phyloP scores from a whole-genome alignment of 2,329 filamentous ascomycete species.

The Helicocarpus griseus region DNA sequence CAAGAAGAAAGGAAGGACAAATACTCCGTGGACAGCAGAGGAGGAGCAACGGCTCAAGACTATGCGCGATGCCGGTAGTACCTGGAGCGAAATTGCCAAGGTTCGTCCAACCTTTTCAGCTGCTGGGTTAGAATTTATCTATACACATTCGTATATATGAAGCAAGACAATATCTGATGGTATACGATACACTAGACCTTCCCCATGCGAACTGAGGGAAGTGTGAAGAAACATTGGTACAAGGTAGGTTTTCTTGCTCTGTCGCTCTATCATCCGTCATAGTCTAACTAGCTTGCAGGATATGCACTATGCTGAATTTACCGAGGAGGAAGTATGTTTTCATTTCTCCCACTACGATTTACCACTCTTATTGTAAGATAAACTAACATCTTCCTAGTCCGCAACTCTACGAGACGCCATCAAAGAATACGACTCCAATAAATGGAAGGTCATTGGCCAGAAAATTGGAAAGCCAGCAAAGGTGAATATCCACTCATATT shows the following conservation, averaged over 20 bases:
- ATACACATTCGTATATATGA: background rate
- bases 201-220: conserved; percentile 85
- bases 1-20: conserved; percentile 88
- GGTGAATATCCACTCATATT: conserved; percentile 38
- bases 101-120: conserved; percentile 37
- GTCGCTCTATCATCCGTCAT: background rate
- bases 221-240: conserved; percentile 99
- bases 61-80: conserved; percentile 86
- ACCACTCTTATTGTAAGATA: background rate
- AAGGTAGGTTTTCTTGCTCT: conserved; percentile 52
- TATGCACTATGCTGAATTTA: conserved; percentile 99
- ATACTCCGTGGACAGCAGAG: conserved; percentile 93
- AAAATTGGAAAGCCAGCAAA: conserved; percentile 98
- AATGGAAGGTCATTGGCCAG: conserved; percentile 94
- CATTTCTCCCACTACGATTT: background rate
- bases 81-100: conserved; percentile 98
- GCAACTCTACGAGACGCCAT: conserved; percentile 71
- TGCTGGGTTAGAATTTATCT: background rate
- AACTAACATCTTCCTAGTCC: conserved; percentile 20
- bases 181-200: conserved; percentile 55
- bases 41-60: conserved; percentile 88
- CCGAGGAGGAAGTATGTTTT: conserved; percentile 73
- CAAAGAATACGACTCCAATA: conserved; percentile 97
- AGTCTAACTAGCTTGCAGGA: conserved; percentile 48
- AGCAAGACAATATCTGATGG: conserved; percentile 1